Evolutionary conservation across 2,329 filamentous ascomycete genomes (phyloP).

Genomic region (Metarhizium guizhouense): DNA sequence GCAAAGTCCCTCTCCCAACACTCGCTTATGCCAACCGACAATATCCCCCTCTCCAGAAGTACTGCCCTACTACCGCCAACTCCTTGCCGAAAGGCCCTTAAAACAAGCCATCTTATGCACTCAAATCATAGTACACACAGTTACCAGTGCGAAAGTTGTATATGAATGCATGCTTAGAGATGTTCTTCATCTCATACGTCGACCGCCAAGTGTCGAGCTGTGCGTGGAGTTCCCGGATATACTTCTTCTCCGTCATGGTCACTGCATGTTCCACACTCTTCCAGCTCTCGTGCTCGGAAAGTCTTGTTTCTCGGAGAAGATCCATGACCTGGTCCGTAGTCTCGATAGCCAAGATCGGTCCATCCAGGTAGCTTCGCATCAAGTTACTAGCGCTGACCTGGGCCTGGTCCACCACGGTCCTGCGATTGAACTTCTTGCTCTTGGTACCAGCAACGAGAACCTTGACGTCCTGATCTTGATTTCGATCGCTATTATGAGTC

Average conservation of each 20-base stretch:
- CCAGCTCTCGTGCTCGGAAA: conserved; percentile 81
- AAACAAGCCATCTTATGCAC: conserved; percentile 19
- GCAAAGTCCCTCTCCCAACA: neutral
- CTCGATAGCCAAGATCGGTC: conserved; percentile 81
- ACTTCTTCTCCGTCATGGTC: conserved; percentile 69
- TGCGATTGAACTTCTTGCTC: conserved; percentile 86
- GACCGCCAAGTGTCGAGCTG: conserved; percentile 56
- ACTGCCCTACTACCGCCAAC: too few relatives aligned
- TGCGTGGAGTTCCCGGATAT: conserved; percentile 74
- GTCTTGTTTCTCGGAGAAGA: conserved; percentile 60
- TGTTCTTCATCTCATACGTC: conserved; percentile 44
- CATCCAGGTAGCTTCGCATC: conserved; percentile 61
- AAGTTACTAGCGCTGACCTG: conserved; percentile 50
- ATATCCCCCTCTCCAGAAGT: neutral
- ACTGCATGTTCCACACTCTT: conserved; percentile 69
- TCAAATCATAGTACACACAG: conserved; percentile 79
- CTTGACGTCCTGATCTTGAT: conserved; percentile 63
- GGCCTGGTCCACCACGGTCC: conserved; percentile 75
- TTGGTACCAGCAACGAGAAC: conserved; percentile 76
- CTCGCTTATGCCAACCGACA: neutral
- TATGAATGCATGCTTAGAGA: conserved; percentile 67
- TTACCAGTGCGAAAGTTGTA: conserved; percentile 85
- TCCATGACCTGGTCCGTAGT: conserved; percentile 77
- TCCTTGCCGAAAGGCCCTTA: too few relatives aligned
- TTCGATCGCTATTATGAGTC: conserved; percentile 17